phyloP scores from a whole-genome alignment of 2,329 filamentous ascomycete species.

The Aspergillus uvarum region DNA sequence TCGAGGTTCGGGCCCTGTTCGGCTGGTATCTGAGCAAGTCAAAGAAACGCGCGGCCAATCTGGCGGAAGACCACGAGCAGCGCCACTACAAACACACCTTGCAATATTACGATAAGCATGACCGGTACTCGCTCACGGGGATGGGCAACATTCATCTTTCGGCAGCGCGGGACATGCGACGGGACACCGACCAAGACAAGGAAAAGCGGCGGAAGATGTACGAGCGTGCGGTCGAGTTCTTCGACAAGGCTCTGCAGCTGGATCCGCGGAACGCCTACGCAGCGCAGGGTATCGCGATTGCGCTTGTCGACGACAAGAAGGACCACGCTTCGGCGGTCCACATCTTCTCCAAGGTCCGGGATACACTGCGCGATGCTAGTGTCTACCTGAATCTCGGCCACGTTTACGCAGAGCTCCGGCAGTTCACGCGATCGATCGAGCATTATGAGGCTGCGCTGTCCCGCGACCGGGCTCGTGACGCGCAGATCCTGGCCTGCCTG shows the following conservation, averaged over 20 bases:
- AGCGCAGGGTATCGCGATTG: slow-evolving; percentile 92
- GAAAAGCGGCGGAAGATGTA: slow-evolving; percentile 87
- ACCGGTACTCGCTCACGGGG: slow-evolving; percentile 90
- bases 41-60: slow-evolving; percentile 76
- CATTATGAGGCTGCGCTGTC: slow-evolving; percentile 83
- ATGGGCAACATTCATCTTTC: slow-evolving; percentile 96
- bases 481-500: slow-evolving; percentile 78
- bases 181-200: slow-evolving; percentile 84
- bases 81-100: slow-evolving; percentile 95
- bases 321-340: slow-evolving; percentile 78
- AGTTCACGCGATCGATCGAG: slow-evolving; percentile 89
- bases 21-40: slow-evolving; percentile 93
- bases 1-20: slow-evolving; percentile 89
- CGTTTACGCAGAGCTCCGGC: slow-evolving; percentile 83
- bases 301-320: slow-evolving; percentile 90
- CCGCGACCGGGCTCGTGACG: slow-evolving; percentile 75
- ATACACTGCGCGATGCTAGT: slow-evolving; percentile 83
- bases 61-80: slow-evolving; percentile 87
- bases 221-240: slow-evolving; percentile 92
- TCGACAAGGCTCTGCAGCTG: slow-evolving; percentile 93
- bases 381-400: slow-evolving; percentile 93
- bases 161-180: slow-evolving; percentile 89
- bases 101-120: slow-evolving; percentile 93
- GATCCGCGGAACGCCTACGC: slow-evolving; percentile 95
- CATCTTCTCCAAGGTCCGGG: slow-evolving; percentile 85